Percentiles rank a stretch among this genome's conserved stretches.
Conservation (phyloP, 306 rosid species). For the Pachyrhizus erosus region DNA sequence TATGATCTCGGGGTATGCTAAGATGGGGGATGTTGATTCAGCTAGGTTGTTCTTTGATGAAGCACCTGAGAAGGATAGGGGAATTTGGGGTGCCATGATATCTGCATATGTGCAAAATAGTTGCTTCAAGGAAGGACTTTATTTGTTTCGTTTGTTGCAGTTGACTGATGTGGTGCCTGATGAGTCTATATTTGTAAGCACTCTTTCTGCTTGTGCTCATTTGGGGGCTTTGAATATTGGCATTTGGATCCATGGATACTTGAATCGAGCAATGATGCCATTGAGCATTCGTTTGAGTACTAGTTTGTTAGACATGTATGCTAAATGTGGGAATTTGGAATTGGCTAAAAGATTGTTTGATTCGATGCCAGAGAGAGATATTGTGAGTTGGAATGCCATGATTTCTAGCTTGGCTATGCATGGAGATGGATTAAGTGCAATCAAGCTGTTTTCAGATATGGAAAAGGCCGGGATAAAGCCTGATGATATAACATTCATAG, state of each 20-base stretch:
- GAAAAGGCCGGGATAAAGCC: conserved; percentile 53
- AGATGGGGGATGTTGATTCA: conserved; percentile 60
- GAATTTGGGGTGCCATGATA: conserved; percentile 92
- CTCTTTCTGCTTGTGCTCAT: conserved; percentile 83
- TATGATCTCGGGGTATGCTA: conserved; percentile 76
- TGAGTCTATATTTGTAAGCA: conserved; percentile 71
- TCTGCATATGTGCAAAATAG: conserved; percentile 76
- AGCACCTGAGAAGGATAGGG: conserved; percentile 70
- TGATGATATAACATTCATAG: conserved; percentile 78
- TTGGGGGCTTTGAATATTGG: conserved; percentile 72
- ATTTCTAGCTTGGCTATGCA: conserved; percentile 77
- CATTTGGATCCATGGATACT: conserved; percentile 67
- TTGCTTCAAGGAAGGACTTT: conserved; percentile 81
- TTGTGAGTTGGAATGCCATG: conserved; percentile 81
- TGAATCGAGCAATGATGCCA: conserved; percentile 45
- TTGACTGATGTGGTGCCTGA: conserved; percentile 57
- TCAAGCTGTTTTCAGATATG: conserved; percentile 65
- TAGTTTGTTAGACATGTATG: conserved; percentile 79
- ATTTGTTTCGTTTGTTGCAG: conserved; percentile 70
- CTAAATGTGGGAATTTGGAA: conserved; percentile 73
- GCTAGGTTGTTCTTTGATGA: conserved; percentile 77
- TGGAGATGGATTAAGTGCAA: conserved; percentile 69
- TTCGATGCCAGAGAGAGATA: conserved; percentile 56
- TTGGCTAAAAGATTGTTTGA: conserved; percentile 57
- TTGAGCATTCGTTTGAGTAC: conserved; percentile 60